Conservation (phyloP, 208 protist species). For the Blechomonas ayalai region DNA sequence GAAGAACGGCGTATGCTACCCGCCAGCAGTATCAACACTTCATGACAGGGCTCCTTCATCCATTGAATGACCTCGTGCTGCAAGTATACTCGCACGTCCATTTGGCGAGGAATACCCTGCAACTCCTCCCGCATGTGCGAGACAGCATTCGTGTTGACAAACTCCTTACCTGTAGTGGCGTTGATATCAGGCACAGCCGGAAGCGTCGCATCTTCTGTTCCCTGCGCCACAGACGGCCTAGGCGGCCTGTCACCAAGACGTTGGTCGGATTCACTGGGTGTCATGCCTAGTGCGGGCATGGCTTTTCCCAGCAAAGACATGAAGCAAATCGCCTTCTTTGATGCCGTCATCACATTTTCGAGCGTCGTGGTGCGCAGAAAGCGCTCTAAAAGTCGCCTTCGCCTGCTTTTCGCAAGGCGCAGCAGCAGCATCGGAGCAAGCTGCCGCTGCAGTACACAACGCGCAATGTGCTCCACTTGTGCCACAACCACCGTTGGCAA, state of each 20-base stretch:
- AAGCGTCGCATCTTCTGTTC: neutral
- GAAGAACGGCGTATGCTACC: slow-evolving; percentile 23
- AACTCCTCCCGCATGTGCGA: neutral
- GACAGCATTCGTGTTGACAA: neutral
- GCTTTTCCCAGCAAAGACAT: slow-evolving; percentile 7
- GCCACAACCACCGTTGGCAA: neutral
- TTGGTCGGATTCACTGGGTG: too few species aligned
- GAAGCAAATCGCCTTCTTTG: neutral
- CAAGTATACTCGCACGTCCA: slow-evolving; percentile 18
- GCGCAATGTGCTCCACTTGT: slow-evolving; percentile 1
- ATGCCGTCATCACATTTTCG: neutral
- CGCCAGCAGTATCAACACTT: slow-evolving; percentile 53
- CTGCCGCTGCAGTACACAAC: neutral
- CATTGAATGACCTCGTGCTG: slow-evolving; percentile 57
- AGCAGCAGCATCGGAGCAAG: slow-evolving; percentile 1
- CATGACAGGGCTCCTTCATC: slow-evolving; percentile 44
- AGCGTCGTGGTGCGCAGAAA: too few species aligned
- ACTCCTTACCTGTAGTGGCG: neutral
- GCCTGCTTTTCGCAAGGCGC: neutral
- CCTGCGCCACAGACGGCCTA: neutral
- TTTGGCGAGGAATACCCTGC: neutral
- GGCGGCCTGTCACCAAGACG: too few species aligned
- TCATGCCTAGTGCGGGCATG: slow-evolving; percentile 9
- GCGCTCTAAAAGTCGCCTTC: neutral
- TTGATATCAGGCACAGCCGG: neutral